Conservation (phyloP, 257 asterid genomes). For the Cynanchum wilfordii region DNA sequence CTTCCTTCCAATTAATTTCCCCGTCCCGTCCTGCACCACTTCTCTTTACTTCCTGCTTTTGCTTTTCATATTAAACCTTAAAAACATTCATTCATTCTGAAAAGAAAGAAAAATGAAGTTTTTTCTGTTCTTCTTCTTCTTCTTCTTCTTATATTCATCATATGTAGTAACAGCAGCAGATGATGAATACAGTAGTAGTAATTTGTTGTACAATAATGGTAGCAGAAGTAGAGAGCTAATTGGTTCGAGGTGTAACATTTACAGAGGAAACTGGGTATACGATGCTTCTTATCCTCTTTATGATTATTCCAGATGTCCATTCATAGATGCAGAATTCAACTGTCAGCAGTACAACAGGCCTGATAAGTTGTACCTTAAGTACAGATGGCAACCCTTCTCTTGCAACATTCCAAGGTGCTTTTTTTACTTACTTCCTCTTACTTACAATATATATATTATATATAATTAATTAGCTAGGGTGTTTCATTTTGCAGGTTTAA, state of each 20-base stretch:
- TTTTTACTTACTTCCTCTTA: neutral
- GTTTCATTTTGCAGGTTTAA: conserved; percentile 49
- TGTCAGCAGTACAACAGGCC: conserved; percentile 73
- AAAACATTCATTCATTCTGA: no score
- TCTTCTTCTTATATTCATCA: conserved; percentile 24
- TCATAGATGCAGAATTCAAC: conserved; percentile 77
- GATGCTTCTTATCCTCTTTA: conserved; percentile 88
- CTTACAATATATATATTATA: no score
- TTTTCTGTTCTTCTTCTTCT: conserved; percentile 26
- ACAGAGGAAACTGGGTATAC: conserved; percentile 75
- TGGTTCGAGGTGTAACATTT: conserved; percentile 53
- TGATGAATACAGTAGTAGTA: no score
- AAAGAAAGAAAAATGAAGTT: conserved; percentile 25
- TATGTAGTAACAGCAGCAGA: no score
- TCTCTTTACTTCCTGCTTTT: neutral
- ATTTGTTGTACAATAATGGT: no score
- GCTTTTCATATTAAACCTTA: no score
- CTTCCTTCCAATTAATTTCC: neutral
- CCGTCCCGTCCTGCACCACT: no score
- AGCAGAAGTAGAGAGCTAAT: conserved; percentile 23
- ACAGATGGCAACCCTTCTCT: conserved; percentile 89
- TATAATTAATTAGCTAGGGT: no score
- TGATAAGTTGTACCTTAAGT: conserved; percentile 64
- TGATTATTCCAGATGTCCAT: conserved; percentile 67
- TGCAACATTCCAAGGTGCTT: conserved; percentile 69